These are phyloP conservation scores for Cicer arietinum DNA, from an alignment of 306 rosid species.

Conservation along the genomic window DNA sequence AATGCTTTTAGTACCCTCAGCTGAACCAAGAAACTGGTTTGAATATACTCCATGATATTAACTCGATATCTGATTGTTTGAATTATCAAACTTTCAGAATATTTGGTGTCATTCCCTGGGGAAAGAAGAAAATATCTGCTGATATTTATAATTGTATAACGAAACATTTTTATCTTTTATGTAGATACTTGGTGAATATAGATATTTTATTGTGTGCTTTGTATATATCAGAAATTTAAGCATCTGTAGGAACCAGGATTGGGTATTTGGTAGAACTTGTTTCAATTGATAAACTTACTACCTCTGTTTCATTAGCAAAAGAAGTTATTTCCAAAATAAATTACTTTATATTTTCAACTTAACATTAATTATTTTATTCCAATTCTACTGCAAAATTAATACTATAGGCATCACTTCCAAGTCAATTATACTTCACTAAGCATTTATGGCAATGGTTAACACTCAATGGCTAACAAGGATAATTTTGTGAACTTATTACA, in stretches of 20 bases:
- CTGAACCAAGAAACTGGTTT: background rate
- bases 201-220: background rate
- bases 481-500: no score
- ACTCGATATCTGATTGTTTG: background rate
- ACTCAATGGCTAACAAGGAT: no score
- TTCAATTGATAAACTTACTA: background rate
- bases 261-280: background rate
- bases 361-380: no score
- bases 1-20: background rate
- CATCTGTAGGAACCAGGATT: background rate
- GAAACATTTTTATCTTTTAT: conserved; percentile 6
- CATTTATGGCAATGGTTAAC: no score
- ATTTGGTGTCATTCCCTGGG: background rate
- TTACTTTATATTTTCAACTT: no score
- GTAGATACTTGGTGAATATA: conserved; percentile 2
- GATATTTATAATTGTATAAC: background rate
- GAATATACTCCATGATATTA: background rate
- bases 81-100: background rate
- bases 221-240: background rate
- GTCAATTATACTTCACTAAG: no score
- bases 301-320: no score
- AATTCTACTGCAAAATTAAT: no score
- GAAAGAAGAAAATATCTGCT: background rate
- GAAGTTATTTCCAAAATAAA: no score
- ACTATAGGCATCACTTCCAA: no score